Evolutionary conservation across 345 rosid genomes (phyloP), one percentile per base, ranked within the genome.

Genomic region (Eucalyptus coolabah): DNA sequence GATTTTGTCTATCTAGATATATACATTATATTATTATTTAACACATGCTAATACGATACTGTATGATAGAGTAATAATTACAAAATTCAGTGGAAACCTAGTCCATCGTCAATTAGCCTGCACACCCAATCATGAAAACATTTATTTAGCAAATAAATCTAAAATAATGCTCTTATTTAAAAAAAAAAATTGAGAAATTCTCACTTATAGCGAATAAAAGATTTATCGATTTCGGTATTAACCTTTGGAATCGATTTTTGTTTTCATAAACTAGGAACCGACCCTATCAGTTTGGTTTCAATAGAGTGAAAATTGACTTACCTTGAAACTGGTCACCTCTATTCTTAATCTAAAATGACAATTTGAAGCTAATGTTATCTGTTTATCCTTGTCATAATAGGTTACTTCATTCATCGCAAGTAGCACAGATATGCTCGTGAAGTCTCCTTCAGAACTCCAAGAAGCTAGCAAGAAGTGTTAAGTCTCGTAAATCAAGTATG

Each of bases 271-370:
- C 11, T 53, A 53, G 59, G 59, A 53, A 53, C 26, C 2, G 1
- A 53, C 11, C 11, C 11, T 21, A 53, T 53, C 11, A 4, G 1
- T 53, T 53, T 21, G 26, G 26, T 53, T 53, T 53, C 5, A 19
- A 1, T 0, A 56, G 12, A 56, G 30, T 56, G 30, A 56, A 56
- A 56, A 24, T 23, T 23, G 30, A 56, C 13, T 10, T 24, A 56
- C 2, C 13, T 26, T 56, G 30, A 56, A 56, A 56, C 30, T 1
- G 0, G 0, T 12, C 7, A 28, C 15, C 16, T 28, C 2, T 28
- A 2, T 30, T 6, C 1, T 21, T 3, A 37, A 10, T 77, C 47
- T 7, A 1, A 21, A 77, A 77, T 37, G 83, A 37, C 11, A 77
- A 77, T 40, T 77, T 77, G 83, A 77, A 77, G 83, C 28, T 44